Conservation (phyloP, 1,139 yeast species). For the Kodamaea sp. region DNA sequence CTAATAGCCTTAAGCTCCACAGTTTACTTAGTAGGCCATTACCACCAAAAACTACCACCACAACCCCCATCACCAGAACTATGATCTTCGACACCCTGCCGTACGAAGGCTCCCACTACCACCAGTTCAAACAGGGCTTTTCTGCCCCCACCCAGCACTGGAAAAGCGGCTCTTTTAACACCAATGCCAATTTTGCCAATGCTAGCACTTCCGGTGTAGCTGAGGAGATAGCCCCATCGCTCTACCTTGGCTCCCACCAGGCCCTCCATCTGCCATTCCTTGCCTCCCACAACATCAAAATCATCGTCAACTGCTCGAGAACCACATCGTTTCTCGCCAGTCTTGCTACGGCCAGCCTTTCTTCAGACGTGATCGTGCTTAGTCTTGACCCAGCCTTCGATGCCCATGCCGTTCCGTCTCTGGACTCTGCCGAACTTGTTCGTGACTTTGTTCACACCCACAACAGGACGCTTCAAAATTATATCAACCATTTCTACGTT, state of each 20-base stretch:
- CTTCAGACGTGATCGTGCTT: slow-evolving; percentile 42
- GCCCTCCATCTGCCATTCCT: slow-evolving; percentile 21
- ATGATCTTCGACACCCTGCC: too few species aligned
- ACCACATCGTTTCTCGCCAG: slow-evolving; percentile 32
- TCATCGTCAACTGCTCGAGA: slow-evolving; percentile 43
- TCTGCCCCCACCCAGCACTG: too few species aligned
- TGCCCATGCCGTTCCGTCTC: neutral
- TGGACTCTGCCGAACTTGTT: slow-evolving; percentile 1
- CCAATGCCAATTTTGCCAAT: too few species aligned
- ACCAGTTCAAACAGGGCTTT: too few species aligned
- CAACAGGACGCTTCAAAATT: slow-evolving; percentile 42
- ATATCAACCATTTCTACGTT: slow-evolving; percentile 38
- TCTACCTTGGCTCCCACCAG: slow-evolving; percentile 32
- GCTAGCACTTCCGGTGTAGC: neutral
- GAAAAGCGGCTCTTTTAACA: too few species aligned
- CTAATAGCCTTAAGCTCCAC: too few species aligned
- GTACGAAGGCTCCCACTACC: too few species aligned
- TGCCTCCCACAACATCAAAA: slow-evolving; percentile 33
- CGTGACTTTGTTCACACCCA: slow-evolving; percentile 29
- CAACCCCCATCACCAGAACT: too few species aligned
- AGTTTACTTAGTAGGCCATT: too few species aligned
- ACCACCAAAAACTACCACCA: too few species aligned
- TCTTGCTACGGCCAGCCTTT: slow-evolving; percentile 26
- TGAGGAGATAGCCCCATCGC: slow-evolving; percentile 37
- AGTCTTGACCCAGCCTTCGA: slow-evolving; percentile 41